Evolutionary conservation across 495 filamentous ascomycete species (phyloP).

Genomic region (Hypoxylon perforatum): DNA sequence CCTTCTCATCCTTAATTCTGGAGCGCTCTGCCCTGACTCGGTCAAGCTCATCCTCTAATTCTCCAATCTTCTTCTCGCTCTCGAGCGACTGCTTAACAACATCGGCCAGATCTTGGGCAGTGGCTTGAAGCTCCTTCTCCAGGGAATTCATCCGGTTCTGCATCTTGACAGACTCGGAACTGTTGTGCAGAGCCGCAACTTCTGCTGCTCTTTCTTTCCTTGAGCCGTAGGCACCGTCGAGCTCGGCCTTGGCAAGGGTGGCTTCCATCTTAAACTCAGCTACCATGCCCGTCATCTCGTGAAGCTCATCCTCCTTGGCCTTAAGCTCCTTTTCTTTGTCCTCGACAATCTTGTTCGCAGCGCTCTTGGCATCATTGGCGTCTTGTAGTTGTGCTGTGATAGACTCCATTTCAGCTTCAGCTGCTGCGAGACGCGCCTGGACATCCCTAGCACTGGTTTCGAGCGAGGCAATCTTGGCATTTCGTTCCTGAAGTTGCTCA

Average conservation of each 20-base stretch:
- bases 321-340: conserved; percentile 58
- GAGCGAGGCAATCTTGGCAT: conserved; percentile 58
- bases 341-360: conserved; percentile 47
- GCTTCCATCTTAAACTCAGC: conserved; percentile 90
- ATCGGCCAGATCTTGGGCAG: conserved; percentile 84
- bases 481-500: conserved; percentile 63
- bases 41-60: conserved; percentile 69
- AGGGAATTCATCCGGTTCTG: conserved; percentile 71
- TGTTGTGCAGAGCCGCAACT: conserved; percentile 73
- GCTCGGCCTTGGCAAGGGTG: conserved; percentile 90
- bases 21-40: conserved; percentile 45
- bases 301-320: conserved; percentile 72
- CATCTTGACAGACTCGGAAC: conserved; percentile 72
- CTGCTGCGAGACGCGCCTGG: conserved; percentile 47
- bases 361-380: conserved; percentile 49
- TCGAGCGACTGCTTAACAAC: conserved; percentile 88
- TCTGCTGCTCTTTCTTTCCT: conserved; percentile 81
- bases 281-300: conserved; percentile 80
- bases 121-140: conserved; percentile 82
- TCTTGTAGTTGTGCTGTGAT: conserved; percentile 50
- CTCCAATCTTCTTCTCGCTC: conserved; percentile 87
- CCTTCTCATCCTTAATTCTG: conserved; percentile 52
- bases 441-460: conserved; percentile 56
- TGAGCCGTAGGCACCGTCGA: conserved; percentile 91
- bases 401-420: conserved; percentile 48